Evolutionary conservation across 148 eudicot species (phyloP).

Genomic region (Pharnaceum exiguum): DNA sequence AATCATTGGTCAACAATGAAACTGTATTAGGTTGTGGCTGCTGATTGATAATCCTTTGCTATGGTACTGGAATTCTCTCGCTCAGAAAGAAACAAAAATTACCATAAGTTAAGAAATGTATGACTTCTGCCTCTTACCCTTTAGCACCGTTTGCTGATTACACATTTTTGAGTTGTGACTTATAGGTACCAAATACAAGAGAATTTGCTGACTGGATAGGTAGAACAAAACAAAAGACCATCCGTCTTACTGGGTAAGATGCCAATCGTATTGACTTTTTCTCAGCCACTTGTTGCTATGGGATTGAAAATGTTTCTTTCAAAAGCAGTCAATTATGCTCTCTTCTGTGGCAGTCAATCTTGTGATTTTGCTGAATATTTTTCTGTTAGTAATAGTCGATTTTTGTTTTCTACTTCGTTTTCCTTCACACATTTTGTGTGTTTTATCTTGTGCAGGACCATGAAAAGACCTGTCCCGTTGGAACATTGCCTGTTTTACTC

Average conservation of each 20-base stretch:
- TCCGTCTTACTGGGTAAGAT: constrained; percentile 87
- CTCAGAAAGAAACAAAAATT: too few species aligned
- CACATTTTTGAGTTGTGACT: constrained; percentile 5
- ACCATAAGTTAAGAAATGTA: not conserved
- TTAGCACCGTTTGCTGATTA: constrained; percentile 10
- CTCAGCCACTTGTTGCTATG: too few species aligned
- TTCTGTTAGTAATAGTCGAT: not conserved
- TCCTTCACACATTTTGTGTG: constrained; percentile 14
- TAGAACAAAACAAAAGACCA: constrained; percentile 86
- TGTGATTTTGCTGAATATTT: not conserved
- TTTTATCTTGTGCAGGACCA: constrained; percentile 56
- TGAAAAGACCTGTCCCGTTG: constrained; percentile 95
- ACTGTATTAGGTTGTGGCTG: too few species aligned
- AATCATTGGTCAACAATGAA: too few species aligned
- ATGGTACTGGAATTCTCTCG: too few species aligned
- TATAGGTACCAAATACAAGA: constrained; percentile 90
- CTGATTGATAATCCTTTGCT: too few species aligned
- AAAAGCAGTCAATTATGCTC: too few species aligned
- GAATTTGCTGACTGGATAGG: constrained; percentile 99
- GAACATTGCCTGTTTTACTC: constrained; percentile 92
- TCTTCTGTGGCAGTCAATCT: too few species aligned
- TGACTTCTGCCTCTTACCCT: not conserved
- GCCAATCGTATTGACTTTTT: constrained; percentile 6
- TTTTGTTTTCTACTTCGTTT: too few species aligned
- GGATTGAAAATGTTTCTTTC: too few species aligned